Percentiles rank a stretch among this genome's conserved stretches.
Evolutionary conservation across 2,329 filamentous ascomycete species (phyloP).

Genomic region (Hypocreales sp.): DNA sequence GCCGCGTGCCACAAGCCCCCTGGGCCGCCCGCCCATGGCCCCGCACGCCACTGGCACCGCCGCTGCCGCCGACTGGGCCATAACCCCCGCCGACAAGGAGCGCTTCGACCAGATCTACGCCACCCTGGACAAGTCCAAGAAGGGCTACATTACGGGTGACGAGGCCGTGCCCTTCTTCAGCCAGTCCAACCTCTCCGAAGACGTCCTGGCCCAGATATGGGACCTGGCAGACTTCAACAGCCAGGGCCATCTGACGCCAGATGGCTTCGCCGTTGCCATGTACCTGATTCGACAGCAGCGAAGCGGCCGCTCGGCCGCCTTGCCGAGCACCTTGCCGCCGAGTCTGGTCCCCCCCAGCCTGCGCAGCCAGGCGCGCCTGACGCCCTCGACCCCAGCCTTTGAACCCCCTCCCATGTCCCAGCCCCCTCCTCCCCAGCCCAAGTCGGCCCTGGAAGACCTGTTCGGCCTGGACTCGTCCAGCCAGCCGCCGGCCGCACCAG

Average conservation of each 20-base stretch:
- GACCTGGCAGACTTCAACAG: constrained; percentile 90
- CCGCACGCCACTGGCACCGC: constrained; percentile 22
- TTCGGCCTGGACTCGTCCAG: constrained; percentile 69
- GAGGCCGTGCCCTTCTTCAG: constrained; percentile 91
- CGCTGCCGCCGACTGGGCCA: constrained; percentile 51
- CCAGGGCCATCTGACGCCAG: constrained; percentile 67
- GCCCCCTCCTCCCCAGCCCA: constrained; percentile 32
- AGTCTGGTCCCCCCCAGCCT: constrained; percentile 78
- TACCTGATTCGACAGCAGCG: constrained; percentile 87
- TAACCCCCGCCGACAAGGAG: constrained; percentile 69
- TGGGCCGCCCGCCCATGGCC: constrained; percentile 33
- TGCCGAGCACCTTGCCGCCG: constrained; percentile 65
- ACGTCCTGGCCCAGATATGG: constrained; percentile 87
- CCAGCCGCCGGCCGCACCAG: constrained; percentile 35
- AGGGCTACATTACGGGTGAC: constrained; percentile 80
- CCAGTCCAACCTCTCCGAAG: constrained; percentile 79
- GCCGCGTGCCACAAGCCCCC: constrained; percentile 45
- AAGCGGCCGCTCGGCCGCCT: constrained; percentile 42
- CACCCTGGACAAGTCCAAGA: constrained; percentile 64
- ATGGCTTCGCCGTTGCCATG: constrained; percentile 97
- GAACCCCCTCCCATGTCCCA: constrained; percentile 25
- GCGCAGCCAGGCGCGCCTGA: constrained; percentile 43
- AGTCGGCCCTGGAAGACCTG: constrained; percentile 81
- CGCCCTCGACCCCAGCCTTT: constrained; percentile 37
- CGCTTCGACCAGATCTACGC: constrained; percentile 80